Base-by-base conservation (phyloP, 371 early-diverging fungal species). In the Chytridium lagenaria region DNA sequence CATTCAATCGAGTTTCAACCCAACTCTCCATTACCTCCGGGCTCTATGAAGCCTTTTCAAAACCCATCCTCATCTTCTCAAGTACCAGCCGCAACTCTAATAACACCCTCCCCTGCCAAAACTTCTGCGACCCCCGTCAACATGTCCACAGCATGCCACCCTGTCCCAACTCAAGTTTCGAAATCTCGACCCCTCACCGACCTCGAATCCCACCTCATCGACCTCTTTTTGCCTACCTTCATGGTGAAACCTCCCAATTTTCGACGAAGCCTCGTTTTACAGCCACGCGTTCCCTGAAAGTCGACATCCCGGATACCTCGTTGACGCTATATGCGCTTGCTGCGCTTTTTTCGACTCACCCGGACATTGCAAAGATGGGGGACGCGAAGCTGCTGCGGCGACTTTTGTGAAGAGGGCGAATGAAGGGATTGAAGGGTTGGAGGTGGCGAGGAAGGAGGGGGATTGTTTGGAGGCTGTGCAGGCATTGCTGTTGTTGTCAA, bases 251-350 rank as follows among this genome's bases (percentile, higher is more conserved):
- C 74, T 38, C 66, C 23, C 61, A 67, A 30, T 78, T 26, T 72
- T 81, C 49, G 68, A 79, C 49, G 79, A 79, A 40, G 51, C 57
- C 2, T 2, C 55, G 52, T 81, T 81, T 49, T 74, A 78, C 52
- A 64, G 37, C 22, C 57, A 77, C 52, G 67, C 76, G 37, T 68
- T 72, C n/a, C 82, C 82, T 44, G 59, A 40, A 38, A 77, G 77
- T 76, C 33, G 61, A 34, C 82, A 81, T 49, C 79, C 74, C 10
- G 63, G 74, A 2, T 67, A 59, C 50, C 68, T 81, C 37, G 65
- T 61, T 19, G 71, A 61, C 28, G 61, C 63, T 19, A 67, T 75
- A 19, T 30, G 70, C 59, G 15, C 31, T 67, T 7, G 49, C 59
- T 0, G 36, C 39, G 31, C 55, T 75, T 39, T 75, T 75, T 70